Percentiles rank a stretch among this genome's conserved stretches.
phyloP scores from a whole-genome alignment of 2,329 filamentous ascomycete species.

The Colletotrichum sp. region DNA sequence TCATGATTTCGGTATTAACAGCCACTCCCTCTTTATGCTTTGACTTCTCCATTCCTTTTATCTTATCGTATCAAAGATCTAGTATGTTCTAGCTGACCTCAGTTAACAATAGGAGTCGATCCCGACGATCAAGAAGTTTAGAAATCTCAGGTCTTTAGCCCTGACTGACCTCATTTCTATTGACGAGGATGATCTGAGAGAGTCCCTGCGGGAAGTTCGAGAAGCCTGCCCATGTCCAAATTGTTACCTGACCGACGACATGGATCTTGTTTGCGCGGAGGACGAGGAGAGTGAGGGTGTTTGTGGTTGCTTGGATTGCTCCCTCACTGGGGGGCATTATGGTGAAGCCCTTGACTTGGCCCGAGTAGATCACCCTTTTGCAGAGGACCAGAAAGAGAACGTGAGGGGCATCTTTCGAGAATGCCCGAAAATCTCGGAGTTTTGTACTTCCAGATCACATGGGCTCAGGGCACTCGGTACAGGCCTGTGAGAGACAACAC shows the following conservation, averaged over 20 bases:
- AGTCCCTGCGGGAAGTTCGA: accelerated
- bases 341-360: background rate
- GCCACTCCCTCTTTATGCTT: too few species aligned
- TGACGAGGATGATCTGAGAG: accelerated
- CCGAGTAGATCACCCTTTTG: background rate
- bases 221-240: too few species aligned
- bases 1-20: background rate
- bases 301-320: background rate
- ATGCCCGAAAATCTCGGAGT: background rate
- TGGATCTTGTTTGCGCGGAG: too few species aligned
- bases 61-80: too few species aligned
- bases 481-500: background rate
- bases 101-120: background rate
- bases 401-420: background rate
- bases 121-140: background rate
- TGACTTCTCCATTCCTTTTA: too few species aligned
- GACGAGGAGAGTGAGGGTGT: too few species aligned
- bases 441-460: background rate
- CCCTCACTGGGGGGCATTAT: background rate
- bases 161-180: background rate
- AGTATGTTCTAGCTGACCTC: too few species aligned
- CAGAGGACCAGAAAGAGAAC: background rate
- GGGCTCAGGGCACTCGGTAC: background rate
- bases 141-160: background rate
- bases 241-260: too few species aligned